These are phyloP conservation scores for Geoglossum cookeanum DNA, from an alignment of 2,329 filamentous ascomycete genomes.

Conservation along the genomic window DNA sequence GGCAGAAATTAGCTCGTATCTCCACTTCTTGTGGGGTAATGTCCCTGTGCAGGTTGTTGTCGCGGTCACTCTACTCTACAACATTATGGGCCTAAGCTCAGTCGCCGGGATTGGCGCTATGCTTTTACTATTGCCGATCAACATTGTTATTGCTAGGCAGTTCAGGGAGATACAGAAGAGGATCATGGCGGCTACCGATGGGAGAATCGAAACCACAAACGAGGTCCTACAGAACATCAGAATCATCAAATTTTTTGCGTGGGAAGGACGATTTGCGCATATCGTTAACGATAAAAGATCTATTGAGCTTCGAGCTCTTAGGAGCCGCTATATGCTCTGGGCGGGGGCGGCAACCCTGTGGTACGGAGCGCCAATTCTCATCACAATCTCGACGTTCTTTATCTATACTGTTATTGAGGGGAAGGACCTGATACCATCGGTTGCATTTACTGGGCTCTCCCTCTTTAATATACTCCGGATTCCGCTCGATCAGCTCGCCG, in stretches of 20 bases:
- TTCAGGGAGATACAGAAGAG: conserved; percentile 77
- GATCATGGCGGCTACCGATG: conserved; percentile 85
- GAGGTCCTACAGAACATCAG: conserved; percentile 94
- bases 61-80: conserved; percentile 65
- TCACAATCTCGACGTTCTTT: conserved; percentile 91
- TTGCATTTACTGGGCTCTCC: conserved; percentile 90
- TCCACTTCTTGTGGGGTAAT: conserved; percentile 87
- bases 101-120: conserved; percentile 87
- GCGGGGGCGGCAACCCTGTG: conserved; percentile 80
- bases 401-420: conserved; percentile 80
- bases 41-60: conserved; percentile 77
- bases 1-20: conserved; percentile 78
- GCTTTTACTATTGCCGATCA: conserved; percentile 72
- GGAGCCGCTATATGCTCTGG: conserved; percentile 78
- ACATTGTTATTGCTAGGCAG: conserved; percentile 69
- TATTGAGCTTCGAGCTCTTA: conserved; percentile 57
- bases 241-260: conserved; percentile 98
- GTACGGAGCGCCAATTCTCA: conserved; percentile 88
- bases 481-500: conserved; percentile 84
- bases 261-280: conserved; percentile 78
- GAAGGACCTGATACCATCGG: conserved; percentile 74
- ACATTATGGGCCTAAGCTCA: conserved; percentile 78
- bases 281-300: conserved; percentile 78
- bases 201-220: conserved; percentile 89
- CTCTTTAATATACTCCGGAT: conserved; percentile 88